Evolutionary conservation across 129 eudicot species (phyloP), one percentile per base, ranked within the genome.

Genomic region (Sambucus nigra): DNA sequence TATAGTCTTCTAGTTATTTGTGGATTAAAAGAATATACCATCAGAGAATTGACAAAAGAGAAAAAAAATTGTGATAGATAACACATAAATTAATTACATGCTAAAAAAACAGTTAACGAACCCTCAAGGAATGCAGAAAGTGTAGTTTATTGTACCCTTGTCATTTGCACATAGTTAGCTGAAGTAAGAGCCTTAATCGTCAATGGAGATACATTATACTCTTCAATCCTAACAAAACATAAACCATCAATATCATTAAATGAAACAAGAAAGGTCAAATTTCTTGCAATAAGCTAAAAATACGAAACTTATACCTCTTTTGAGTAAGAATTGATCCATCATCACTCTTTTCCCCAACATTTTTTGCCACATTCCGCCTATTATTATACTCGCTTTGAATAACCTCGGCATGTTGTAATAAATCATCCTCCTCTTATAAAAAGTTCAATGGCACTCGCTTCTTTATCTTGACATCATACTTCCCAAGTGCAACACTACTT

Each of bases 121-220:
- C 98, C 98, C 44, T 85, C 94, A 15, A 85, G 82, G 75, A 66
- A 85, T 38, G 87, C 73, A 65, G 89, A 56, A 47, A 91, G 58
- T 5, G 95, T 64, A 65, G 88, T 94, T 61, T 85, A 95, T 69
- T 91, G 98, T 23, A 91, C 94, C 66, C 60, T 81, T 23, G 98
- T 85, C 95, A 91, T 79, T 73, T 80, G 95, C 57, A 79, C 73
- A 73, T 91, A 91, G 44, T 94, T 95, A 44, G 98, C 94, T 60
- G 65, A 69, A 39, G 81, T 66, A 66, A 91, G 87, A 11, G 98
- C 95, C 82, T 74, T 78, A 35, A 85, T 65, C 0, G 95, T 85
- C 69, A 79, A 69, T 5, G 94, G 77, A 64, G 95, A 85, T 68
- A 79, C 75, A 63, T 60, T 66, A 67, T 67, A 91, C 67, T 91